Percentiles rank a stretch among this genome's conserved stretches.
Evolutionary conservation across 352 stramenopile species (phyloP).

Genomic region (Phytopythium kandeliae): DNA sequence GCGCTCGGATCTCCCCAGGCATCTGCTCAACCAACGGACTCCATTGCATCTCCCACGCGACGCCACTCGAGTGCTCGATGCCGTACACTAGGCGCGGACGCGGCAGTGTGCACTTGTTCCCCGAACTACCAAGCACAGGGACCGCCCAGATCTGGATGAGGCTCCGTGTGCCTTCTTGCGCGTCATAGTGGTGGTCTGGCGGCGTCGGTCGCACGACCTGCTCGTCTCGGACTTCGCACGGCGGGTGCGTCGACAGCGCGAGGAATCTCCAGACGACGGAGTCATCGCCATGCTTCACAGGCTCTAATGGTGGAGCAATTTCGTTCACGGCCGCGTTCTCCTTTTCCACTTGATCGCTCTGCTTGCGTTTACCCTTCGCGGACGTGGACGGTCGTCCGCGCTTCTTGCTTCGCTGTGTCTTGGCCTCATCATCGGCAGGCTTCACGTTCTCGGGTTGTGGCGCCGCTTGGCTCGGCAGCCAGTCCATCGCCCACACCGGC

Average conservation of each 20-base stretch:
- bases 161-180: conserved; percentile 34
- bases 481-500: conserved; percentile 81
- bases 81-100: conserved; percentile 49
- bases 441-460: conserved; percentile 3
- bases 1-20: conserved; percentile 9
- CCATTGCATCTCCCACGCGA: conserved; percentile 82
- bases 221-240: conserved; percentile 51
- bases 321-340: conserved; percentile 19
- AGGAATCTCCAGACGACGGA: conserved; percentile 48
- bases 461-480: conserved; percentile 32
- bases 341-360: conserved; percentile 15
- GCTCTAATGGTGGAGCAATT: not conserved
- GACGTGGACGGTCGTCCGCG: conserved; percentile 3
- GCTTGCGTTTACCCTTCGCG: conserved; percentile 6
- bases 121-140: conserved; percentile 17
- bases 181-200: conserved; percentile 75
- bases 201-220: conserved; percentile 58
- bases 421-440: not conserved
- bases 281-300: not conserved
- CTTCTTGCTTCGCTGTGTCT: conserved; percentile 11
- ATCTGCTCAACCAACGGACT: conserved; percentile 47
- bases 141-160: conserved; percentile 81
- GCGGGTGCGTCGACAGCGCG: conserved; percentile 59
- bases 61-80: conserved; percentile 70
- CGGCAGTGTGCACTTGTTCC: not conserved